Evolutionary conservation across 2,329 filamentous ascomycete species (phyloP).

Genomic region (Zalaria sp.): DNA sequence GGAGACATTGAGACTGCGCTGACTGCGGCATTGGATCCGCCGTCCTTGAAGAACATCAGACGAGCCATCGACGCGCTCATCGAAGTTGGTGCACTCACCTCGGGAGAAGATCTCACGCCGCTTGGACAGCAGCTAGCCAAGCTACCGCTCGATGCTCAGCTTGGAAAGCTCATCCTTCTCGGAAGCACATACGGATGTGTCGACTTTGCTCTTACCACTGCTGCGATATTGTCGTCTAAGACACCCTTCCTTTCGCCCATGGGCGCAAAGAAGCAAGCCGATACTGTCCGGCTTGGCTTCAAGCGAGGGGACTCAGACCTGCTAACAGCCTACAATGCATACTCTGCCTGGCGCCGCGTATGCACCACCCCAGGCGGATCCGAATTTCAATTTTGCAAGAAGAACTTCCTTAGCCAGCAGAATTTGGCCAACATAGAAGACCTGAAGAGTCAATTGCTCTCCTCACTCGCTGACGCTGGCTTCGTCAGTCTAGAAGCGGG

Average conservation of each 20-base stretch:
- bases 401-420: constrained; percentile 85
- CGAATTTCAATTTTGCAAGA: constrained; percentile 83
- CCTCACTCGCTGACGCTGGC: constrained; percentile 72
- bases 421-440: constrained; percentile 88
- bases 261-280: constrained; percentile 67
- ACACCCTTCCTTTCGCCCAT: constrained; percentile 84
- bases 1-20: constrained; percentile 87
- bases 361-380: constrained; percentile 57
- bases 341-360: constrained; percentile 72
- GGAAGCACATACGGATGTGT: constrained; percentile 80
- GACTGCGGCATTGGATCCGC: constrained; percentile 75
- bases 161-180: constrained; percentile 83
- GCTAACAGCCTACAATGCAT: constrained; percentile 87
- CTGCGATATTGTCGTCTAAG: constrained; percentile 86
- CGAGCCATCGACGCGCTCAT: constrained; percentile 85
- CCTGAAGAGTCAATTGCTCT: constrained; percentile 79
- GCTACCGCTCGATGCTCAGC: constrained; percentile 80
- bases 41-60: constrained; percentile 81
- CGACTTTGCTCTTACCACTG: constrained; percentile 81
- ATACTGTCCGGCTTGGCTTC: constrained; percentile 65
- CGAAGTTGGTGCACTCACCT: constrained; percentile 79
- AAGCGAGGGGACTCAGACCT: constrained; percentile 80
- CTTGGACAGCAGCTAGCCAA: constrained; percentile 78
- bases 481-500: constrained; percentile 62
- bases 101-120: constrained; percentile 69